These are phyloP conservation scores for Fusarium sp. DNA, from an alignment of 2,329 filamentous ascomycete genomes.

Conservation along the genomic window DNA sequence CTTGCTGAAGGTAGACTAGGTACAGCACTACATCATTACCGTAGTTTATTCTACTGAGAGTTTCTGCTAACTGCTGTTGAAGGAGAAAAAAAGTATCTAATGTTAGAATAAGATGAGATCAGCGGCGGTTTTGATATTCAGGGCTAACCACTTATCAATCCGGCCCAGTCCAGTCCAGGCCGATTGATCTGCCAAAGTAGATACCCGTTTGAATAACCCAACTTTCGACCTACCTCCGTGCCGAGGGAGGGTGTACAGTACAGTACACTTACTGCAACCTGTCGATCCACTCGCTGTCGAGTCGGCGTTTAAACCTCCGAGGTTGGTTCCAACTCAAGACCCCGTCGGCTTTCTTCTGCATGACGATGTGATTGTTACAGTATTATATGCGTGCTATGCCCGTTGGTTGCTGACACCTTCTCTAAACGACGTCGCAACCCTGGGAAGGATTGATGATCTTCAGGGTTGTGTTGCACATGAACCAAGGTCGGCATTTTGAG, in stretches of 20 bases:
- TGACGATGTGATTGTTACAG: not conserved
- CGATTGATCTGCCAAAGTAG: conserved; percentile 6
- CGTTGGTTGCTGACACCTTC: not conserved
- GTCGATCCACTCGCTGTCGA: conserved; percentile 21
- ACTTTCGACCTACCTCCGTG: conserved; percentile 34
- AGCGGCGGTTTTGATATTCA: conserved; percentile 6
- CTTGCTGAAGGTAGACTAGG: not conserved
- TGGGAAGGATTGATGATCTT: not conserved
- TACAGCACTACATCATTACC: not conserved
- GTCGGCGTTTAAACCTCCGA: conserved; percentile 42
- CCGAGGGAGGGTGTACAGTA: conserved; percentile 19
- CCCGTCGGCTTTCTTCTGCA: conserved; percentile 19
- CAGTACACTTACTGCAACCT: not conserved
- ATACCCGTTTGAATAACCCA: conserved; percentile 17
- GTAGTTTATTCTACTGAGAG: not conserved
- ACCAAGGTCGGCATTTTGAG: conserved; percentile 25
- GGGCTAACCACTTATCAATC: not conserved
- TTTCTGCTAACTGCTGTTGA: not conserved
- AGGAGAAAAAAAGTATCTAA: not conserved
- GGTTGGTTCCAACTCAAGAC: conserved; percentile 12
- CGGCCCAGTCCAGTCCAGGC: not conserved
- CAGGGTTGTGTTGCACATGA: conserved; percentile 9
- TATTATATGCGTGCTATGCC: conserved; percentile 17
- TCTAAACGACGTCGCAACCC: conserved; percentile 8
- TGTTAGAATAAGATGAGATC: conserved; percentile 24